Evolutionary conservation across 2,329 filamentous ascomycete species (phyloP), one percentile per base, ranked within the genome.

Genomic region (Zasmidium cellare): DNA sequence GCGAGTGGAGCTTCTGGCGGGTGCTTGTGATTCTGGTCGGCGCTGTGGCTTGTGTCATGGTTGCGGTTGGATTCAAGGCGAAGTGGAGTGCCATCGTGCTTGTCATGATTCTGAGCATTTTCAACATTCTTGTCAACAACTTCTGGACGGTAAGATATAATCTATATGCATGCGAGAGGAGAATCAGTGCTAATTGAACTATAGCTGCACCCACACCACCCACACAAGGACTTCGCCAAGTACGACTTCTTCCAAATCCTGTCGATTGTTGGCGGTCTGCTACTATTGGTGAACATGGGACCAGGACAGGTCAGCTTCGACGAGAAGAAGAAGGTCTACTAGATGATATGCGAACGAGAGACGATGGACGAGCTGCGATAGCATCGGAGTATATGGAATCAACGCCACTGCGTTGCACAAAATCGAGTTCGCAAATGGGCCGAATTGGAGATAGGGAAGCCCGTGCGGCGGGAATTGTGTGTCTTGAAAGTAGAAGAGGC

Each of bases 261-360:
- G 55, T 99, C 94, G 53, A 99, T 99, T 74, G 93, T 97, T 66
- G 94, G 94, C 65, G 94, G 94, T 76, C 90, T 99, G 57, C 84
- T 99, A 58, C 87, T 99, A 66, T 86, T 99, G 66, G 92, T 97
- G 79, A 99, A 99, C 86, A 97, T 94, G 85, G 94, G 94, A 61
- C 94, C 94, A 9, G 94, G 94, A 64, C 92, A 96, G 77, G 90
- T 97, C 83, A 96, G 90, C 76, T 93, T 97, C 77, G 94, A 99
- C 78, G 94, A 99, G 86, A 99, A 99, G 90, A 99, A 99, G 87
- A 99, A 99, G 85, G 94, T 99, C 68, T 99, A 99, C 81, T 99
- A 72, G 68, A 61, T 25, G 35, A 41, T 41, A 41, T 41, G 35
- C 35, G 35, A 41, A 41, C n/a, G 35, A 41, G n/a, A 18, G 20